A percentile compares a stretch with the other conserved stretches of the same genome.
phyloP scores from a whole-genome alignment of 805 yeast species.

The Saturnispora kantuleensis region DNA sequence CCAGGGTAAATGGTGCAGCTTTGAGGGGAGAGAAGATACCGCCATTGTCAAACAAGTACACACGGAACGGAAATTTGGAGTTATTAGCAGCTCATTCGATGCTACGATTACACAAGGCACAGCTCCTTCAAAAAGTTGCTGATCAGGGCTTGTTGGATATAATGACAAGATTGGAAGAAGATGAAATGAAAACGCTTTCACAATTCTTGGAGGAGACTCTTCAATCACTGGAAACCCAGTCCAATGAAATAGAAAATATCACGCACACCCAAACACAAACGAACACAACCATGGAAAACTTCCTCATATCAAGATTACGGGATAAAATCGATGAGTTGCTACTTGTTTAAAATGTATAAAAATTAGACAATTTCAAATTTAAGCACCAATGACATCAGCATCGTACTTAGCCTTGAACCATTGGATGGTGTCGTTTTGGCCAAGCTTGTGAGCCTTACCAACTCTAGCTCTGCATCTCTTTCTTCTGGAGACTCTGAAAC shows the following conservation, averaged over 20 bases:
- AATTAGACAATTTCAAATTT: conserved; percentile 30
- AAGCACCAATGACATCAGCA: conserved; percentile 80
- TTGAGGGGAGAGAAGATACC: background rate
- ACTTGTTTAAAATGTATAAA: conserved; percentile 1
- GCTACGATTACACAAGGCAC: conserved; percentile 8
- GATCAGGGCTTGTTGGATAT: background rate
- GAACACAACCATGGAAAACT: background rate
- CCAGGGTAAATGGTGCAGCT: too few species aligned
- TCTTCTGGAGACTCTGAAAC: conserved; percentile 97
- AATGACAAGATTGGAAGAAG: conserved; percentile 4
- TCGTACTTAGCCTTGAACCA: conserved; percentile 99
- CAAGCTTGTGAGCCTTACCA: conserved; percentile 89
- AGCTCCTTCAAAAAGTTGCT: background rate
- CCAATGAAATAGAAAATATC: conserved; percentile 15
- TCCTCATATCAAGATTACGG: background rate
- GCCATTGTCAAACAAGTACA: conserved; percentile 10
- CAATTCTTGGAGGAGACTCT: background rate
- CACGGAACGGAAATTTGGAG: conserved; percentile 8
- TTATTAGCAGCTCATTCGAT: conserved; percentile 13
- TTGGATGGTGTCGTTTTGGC: conserved; percentile 86
- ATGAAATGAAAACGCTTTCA: background rate
- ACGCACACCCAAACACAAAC: conserved; percentile 26
- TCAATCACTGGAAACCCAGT: too few species aligned
- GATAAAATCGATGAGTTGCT: background rate
- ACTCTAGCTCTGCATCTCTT: conserved; percentile 84